phyloP scores from a whole-genome alignment of 768 basidiomycete genomes.

The Tricholoma flavovirens region DNA sequence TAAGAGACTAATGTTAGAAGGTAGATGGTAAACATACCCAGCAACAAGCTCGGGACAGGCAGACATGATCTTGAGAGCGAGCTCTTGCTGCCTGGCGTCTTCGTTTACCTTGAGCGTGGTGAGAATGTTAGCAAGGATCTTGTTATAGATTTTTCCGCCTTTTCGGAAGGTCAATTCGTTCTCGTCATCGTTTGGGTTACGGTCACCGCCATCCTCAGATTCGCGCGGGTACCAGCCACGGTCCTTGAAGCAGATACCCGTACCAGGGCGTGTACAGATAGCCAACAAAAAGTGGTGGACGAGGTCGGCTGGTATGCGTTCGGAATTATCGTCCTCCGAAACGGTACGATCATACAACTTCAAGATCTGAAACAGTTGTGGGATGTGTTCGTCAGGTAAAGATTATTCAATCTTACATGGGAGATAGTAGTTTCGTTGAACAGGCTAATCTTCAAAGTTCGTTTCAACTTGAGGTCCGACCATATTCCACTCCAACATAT shows the following conservation, averaged over 20 bases:
- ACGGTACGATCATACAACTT: conserved; percentile 66
- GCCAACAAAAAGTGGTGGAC: conserved; percentile 85
- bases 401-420: conserved; percentile 41
- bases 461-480: conserved; percentile 66
- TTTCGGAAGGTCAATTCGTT: conserved; percentile 25
- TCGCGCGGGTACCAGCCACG: conserved; percentile 88
- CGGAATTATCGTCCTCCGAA: conserved; percentile 42
- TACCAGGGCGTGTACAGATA: conserved; percentile 74
- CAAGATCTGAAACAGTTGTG: conserved; percentile 41
- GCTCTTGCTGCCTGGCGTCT: conserved; percentile 78
- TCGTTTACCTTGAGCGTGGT: conserved; percentile 82
- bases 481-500: conserved; percentile 73
- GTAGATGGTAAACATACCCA: conserved; percentile 40
- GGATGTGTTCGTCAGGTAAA: neutral
- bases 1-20: conserved; percentile 9
- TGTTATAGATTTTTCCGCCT: conserved; percentile 66
- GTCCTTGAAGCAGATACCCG: conserved; percentile 84
- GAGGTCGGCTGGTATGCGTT: conserved; percentile 68
- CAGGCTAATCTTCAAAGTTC: conserved; percentile 62
- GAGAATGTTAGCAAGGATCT: conserved; percentile 72
- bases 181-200: conserved; percentile 22
- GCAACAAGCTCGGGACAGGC: conserved; percentile 85
- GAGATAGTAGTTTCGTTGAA: conserved; percentile 64
- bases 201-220: conserved; percentile 34
- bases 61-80: conserved; percentile 71